A percentile compares a stretch with the other conserved stretches of the same genome.
These are phyloP conservation scores for Nyssa sinensis DNA, from an alignment of 148 eudicot genomes.

Conservation along the genomic window DNA sequence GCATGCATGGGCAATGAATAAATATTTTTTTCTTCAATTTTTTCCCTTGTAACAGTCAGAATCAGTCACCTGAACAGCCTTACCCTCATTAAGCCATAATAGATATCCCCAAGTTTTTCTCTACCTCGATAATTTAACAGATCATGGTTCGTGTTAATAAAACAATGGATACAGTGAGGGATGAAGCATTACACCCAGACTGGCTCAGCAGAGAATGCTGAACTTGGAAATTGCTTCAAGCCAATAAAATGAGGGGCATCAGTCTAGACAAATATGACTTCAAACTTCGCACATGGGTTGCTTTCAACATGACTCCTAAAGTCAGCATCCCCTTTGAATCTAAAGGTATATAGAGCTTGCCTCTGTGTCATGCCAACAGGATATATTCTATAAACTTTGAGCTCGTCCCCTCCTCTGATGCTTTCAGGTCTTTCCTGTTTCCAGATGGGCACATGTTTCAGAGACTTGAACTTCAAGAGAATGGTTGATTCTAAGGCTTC, in stretches of 20 bases:
- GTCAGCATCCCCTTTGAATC: conserved; percentile 51
- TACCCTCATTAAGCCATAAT: no score
- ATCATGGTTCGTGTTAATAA: no score
- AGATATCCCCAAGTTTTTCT: no score
- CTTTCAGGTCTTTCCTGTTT: conserved; percentile 81
- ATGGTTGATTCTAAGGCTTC: conserved; percentile 65
- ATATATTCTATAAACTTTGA: conserved; percentile 68
- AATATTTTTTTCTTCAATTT: no score
- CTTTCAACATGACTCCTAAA: conserved; percentile 52
- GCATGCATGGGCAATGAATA: no score
- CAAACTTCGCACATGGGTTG: conserved; percentile 79
- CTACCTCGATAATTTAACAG: no score
- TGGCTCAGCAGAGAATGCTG: background rate
- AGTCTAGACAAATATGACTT: conserved; percentile 73
- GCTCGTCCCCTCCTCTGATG: conserved; percentile 59
- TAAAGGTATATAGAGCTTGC: conserved; percentile 75
- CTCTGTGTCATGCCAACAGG: conserved; percentile 88
- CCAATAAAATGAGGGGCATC: background rate
- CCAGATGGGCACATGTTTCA: conserved; percentile 83
- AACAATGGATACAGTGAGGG: no score
- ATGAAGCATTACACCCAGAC: no score
- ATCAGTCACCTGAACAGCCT: no score
- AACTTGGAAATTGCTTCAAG: background rate
- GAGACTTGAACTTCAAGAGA: conserved; percentile 47
- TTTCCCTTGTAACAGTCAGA: no score